A percentile compares a stretch with the other conserved stretches of the same genome.
These are phyloP conservation scores for Postia placenta DNA, from an alignment of 768 basidiomycete genomes.

Conservation along the genomic window DNA sequence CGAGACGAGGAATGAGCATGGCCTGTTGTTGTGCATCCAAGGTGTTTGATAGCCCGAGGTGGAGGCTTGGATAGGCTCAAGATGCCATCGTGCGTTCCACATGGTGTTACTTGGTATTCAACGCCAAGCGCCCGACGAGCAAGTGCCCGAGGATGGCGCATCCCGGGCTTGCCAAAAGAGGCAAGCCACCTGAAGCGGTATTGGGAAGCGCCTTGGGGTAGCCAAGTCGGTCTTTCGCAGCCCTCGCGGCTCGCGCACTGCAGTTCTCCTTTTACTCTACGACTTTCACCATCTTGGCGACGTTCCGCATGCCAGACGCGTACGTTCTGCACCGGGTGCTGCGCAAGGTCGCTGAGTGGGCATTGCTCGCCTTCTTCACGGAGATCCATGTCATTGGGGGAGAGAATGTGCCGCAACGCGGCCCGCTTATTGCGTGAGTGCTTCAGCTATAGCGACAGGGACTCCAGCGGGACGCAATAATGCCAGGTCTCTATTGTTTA, in stretches of 20 bases:
- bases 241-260: conserved; percentile 3
- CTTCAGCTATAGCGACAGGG: background rate
- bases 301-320: conserved; percentile 26
- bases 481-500: too few species aligned
- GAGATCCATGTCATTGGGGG: conserved; percentile 82
- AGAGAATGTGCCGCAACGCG: conserved; percentile 82
- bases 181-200: too few species aligned
- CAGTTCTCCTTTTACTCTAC: conserved; percentile 1
- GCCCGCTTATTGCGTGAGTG: conserved; percentile 90
- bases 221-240: background rate
- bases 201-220: background rate
- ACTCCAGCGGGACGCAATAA: too few species aligned
- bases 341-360: conserved; percentile 63
- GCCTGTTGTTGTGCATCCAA: too few species aligned
- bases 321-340: conserved; percentile 62
- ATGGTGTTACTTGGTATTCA: too few species aligned
- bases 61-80: too few species aligned
- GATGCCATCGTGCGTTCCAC: too few species aligned
- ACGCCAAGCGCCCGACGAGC: too few species aligned
- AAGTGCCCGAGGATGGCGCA: too few species aligned
- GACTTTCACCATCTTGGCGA: background rate
- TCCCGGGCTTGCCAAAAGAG: too few species aligned
- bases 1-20: too few species aligned
- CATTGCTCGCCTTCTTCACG: conserved; percentile 82
- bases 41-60: too few species aligned